Evolutionary conservation across 2,329 filamentous ascomycete species (phyloP).

Genomic region (Cladophialophora immunda): DNA sequence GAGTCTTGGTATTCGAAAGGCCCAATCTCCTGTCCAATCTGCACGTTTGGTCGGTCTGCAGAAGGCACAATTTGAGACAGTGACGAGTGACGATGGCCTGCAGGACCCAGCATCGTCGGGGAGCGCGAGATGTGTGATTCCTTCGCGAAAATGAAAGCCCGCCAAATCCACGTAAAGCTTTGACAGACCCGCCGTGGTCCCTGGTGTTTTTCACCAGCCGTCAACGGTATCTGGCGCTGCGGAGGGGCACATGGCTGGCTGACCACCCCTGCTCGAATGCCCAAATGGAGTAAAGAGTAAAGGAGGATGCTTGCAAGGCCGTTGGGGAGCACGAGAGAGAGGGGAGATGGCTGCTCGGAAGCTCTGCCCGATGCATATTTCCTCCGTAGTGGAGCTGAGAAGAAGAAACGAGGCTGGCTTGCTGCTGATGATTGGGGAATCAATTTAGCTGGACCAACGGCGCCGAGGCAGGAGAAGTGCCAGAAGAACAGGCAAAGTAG

Average conservation of each 20-base stretch:
- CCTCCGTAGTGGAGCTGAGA: not conserved
- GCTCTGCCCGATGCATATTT: not conserved
- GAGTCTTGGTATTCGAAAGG: not conserved
- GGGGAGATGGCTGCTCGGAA: not conserved
- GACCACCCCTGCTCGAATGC: not conserved
- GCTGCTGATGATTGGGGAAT: not conserved
- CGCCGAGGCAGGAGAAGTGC: not conserved
- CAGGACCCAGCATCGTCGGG: not conserved
- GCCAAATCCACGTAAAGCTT: not conserved
- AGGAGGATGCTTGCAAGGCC: not conserved
- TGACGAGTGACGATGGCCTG: not conserved
- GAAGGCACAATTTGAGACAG: not conserved
- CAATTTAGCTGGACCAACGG: not conserved
- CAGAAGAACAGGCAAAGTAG: not conserved
- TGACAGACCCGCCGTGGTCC: not conserved
- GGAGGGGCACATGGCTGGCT: constrained; percentile 13
- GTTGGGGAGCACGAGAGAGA: not conserved
- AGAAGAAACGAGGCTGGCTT: not conserved
- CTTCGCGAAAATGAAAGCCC: not conserved
- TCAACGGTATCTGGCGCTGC: not conserved
- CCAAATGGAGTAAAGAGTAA: not conserved
- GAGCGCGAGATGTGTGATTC: not conserved
- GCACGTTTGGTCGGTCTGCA: not conserved
- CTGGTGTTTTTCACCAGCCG: not conserved
- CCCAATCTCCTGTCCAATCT: not conserved